phyloP scores from a whole-genome alignment of 2,329 filamentous ascomycete species.

The Sphaerulina vaccinii region DNA sequence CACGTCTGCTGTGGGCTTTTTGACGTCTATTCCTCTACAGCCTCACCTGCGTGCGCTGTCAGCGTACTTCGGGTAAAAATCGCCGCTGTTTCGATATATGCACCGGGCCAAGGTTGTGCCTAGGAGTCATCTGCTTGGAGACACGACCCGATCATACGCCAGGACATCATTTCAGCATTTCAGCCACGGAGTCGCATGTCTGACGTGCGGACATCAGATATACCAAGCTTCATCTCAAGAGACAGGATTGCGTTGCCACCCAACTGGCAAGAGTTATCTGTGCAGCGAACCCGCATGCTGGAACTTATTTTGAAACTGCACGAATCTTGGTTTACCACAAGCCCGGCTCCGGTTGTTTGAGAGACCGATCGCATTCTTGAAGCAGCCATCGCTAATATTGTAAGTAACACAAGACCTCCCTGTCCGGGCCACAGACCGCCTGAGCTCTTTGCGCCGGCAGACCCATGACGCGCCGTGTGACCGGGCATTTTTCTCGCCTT shows the following conservation, averaged over 20 bases:
- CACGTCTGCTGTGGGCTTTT: constrained; percentile 1
- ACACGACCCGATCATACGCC: not conserved
- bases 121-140: constrained; percentile 13
- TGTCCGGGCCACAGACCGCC: constrained; percentile 24
- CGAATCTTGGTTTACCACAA: constrained; percentile 14
- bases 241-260: constrained; percentile 12
- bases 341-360: constrained; percentile 12
- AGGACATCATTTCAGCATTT: not conserved
- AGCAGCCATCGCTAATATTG: constrained; percentile 14
- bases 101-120: constrained; percentile 19
- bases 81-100: constrained; percentile 14
- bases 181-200: constrained; percentile 8
- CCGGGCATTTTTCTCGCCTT: constrained; percentile 19
- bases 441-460: constrained; percentile 18
- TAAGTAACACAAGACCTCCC: constrained; percentile 30
- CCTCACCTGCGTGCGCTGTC: constrained; percentile 2
- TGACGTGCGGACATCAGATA: constrained; percentile 18
- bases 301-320: constrained; percentile 16
- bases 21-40: constrained; percentile 1
- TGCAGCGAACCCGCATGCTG: constrained; percentile 2
- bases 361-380: constrained; percentile 22
- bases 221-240: constrained; percentile 16
- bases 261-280: constrained; percentile 10
- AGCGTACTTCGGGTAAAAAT: constrained; percentile 1
- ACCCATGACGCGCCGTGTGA: constrained; percentile 25